Evolutionary conservation across 805 yeast species (phyloP), one percentile per base, ranked within the genome.

Genomic region (Komagataella mondaviorum): DNA sequence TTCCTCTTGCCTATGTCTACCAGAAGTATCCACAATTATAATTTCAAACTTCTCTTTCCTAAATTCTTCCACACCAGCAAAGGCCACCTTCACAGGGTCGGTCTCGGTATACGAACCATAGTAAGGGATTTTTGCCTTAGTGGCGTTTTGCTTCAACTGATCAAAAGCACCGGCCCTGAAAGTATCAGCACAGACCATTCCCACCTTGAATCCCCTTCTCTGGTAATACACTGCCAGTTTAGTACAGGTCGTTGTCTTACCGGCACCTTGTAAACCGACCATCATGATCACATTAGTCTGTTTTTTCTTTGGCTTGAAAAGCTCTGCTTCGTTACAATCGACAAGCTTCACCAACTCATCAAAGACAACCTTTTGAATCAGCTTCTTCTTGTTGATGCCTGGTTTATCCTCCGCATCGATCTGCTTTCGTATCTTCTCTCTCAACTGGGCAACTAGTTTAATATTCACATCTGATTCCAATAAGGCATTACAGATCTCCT

Each of bases 91-190:
- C 8, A 88, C 98, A 1, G 99, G 99, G 62, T 93, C 95, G 1
- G 95, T 87, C 70, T 91, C 98, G 2, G 93, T 81, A 67, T 93
- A 93, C 6, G 96, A 85, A 60, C 99, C 99, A 66, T 81, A 91
- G 68, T 80, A 91, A 47, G 99, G 98, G 52, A 91, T 88, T 58
- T 85, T 81, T 1, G 99, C 95, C 71, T 88, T 88, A 51, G 91
- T 88, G 22, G 99, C 98, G 67, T 91, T 91, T 69, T 91, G 99
- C 66, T 93, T 91, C 68, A 91, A 77, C 73, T 91, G 99, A 69
- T 91, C 99, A 72, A 91, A 91, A 2, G 99, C 99, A 76, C 99
- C 99, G 44, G 99, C 99, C 76, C 99, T 83, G 75, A 91, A 93
- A 30, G 99, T 93, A 72, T 93, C 99, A 1, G 99, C 99, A 78